Percentiles rank a stretch among this genome's conserved stretches.
Conservation (phyloP, 352 stramenopile species). For the Saprolegnia parasitica region DNA sequence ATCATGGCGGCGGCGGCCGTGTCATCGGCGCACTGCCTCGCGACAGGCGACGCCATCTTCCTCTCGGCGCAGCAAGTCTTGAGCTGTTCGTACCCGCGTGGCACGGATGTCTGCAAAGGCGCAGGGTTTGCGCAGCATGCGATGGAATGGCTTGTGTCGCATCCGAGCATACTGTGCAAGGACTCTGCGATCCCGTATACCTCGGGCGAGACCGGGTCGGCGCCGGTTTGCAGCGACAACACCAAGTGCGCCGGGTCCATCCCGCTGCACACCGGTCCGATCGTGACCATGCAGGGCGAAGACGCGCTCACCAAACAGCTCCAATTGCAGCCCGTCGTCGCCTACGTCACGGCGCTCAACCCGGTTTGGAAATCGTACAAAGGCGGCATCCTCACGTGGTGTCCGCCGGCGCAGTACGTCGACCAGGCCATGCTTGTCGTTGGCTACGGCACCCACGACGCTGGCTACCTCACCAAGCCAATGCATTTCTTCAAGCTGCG, state of each 20-base stretch:
- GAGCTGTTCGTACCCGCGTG: conserved; percentile 49
- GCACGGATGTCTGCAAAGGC: conserved; percentile 43
- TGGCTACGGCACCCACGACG: conserved; percentile 34
- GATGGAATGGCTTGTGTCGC: conserved; percentile 39
- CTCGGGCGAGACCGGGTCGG: conserved; percentile 32
- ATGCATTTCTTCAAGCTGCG: conserved; percentile 47
- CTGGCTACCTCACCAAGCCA: conserved; percentile 28
- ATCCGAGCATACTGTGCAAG: conserved; percentile 24
- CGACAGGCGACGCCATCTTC: conserved; percentile 31
- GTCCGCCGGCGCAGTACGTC: conserved; percentile 39
- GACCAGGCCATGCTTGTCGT: conserved; percentile 45
- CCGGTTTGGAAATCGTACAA: conserved; percentile 60
- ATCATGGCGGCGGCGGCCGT: conserved; percentile 36
- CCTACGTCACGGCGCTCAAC: conserved; percentile 56
- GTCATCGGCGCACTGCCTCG: conserved; percentile 32
- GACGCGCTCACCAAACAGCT: conserved; percentile 44
- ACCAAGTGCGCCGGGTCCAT: neutral
- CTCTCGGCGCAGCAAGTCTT: conserved; percentile 67
- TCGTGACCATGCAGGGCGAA: conserved; percentile 33
- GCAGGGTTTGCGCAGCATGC: conserved; percentile 52
- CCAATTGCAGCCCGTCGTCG: conserved; percentile 42
- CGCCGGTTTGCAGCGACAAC: conserved; percentile 29
- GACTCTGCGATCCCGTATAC: conserved; percentile 3
- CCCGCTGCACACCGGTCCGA: conserved; percentile 27
- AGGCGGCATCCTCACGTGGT: conserved; percentile 44